Evolutionary conservation across 1,284 basidiomycete species (phyloP).

Genomic region (Ceratobasidium sp.): DNA sequence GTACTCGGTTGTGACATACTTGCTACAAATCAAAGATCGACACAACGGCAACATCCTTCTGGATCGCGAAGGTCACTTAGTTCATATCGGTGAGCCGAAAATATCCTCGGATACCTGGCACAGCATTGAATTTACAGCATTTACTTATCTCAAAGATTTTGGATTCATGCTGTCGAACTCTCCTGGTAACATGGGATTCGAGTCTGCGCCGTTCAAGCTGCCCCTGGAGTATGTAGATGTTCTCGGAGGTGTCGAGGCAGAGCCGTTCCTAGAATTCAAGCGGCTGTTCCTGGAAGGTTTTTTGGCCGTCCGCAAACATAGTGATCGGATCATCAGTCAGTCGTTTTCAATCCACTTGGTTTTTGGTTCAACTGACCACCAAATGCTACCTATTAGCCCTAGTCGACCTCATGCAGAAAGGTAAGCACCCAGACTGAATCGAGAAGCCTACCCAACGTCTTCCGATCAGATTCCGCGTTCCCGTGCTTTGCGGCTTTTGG

Average conservation of each 20-base stretch:
- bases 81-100: conserved; percentile 57
- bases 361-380: conserved; percentile 14
- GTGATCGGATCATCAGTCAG: conserved; percentile 94
- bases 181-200: conserved; percentile 97
- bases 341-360: conserved; percentile 44
- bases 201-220: conserved; percentile 98
- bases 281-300: conserved; percentile 92
- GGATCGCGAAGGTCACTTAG: conserved; percentile 92
- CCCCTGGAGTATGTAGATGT: conserved; percentile 94
- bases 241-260: conserved; percentile 84
- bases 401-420: conserved; percentile 97
- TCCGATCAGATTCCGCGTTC: conserved; percentile 79
- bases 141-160: conserved; percentile 81
- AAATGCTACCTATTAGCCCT: conserved; percentile 64
- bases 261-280: conserved; percentile 87
- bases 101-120: conserved; percentile 38
- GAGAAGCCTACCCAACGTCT: conserved; percentile 24
- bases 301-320: conserved; percentile 93
- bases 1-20: conserved; percentile 92
- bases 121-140: conserved; percentile 56
- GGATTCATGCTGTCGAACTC: conserved; percentile 98
- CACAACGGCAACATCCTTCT: conserved; percentile 99
- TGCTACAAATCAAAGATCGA: conserved; percentile 98
- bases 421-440: conserved; percentile 56
- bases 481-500: conserved; percentile 94